These are phyloP conservation scores for Nemania abortiva DNA, from an alignment of 2,329 filamentous ascomycete species.

Conservation along the genomic window DNA sequence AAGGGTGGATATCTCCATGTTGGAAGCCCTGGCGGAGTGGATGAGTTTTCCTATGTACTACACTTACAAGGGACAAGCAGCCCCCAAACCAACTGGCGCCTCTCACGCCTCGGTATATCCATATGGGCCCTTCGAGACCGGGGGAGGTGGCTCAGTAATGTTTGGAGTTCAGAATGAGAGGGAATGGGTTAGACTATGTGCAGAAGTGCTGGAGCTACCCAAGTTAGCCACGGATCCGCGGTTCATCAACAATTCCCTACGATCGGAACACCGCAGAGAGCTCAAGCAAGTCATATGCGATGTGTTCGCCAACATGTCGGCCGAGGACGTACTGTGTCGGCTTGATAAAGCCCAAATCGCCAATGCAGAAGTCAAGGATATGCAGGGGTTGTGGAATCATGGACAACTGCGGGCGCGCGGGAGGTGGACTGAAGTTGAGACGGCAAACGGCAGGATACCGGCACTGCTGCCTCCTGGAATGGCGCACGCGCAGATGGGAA, in stretches of 20 bases:
- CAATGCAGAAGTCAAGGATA: slow-evolving; percentile 67
- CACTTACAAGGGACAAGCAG: slow-evolving; percentile 58
- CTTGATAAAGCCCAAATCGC: slow-evolving; percentile 64
- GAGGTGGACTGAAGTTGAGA: slow-evolving; percentile 64
- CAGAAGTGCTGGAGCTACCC: slow-evolving; percentile 58
- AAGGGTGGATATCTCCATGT: slow-evolving; percentile 67
- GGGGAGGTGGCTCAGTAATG: slow-evolving; percentile 63
- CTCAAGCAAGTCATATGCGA: slow-evolving; percentile 60
- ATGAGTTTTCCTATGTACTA: slow-evolving; percentile 70
- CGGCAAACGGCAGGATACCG: slow-evolving; percentile 59
- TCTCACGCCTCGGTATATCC: slow-evolving; percentile 68
- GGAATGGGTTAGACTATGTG: slow-evolving; percentile 65
- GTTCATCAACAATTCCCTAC: slow-evolving; percentile 61
- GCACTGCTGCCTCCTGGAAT: slow-evolving; percentile 64
- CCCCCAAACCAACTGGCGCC: slow-evolving; percentile 61
- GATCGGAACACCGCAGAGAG: slow-evolving; percentile 60
- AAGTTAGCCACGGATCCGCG: slow-evolving; percentile 59
- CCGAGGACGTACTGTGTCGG: slow-evolving; percentile 56
- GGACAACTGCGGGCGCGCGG: slow-evolving; percentile 63
- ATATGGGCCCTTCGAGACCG: slow-evolving; percentile 66
- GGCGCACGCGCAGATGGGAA: slow-evolving; percentile 54
- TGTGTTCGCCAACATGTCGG: slow-evolving; percentile 55
- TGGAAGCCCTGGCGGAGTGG: slow-evolving; percentile 70
- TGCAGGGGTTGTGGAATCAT: slow-evolving; percentile 67
- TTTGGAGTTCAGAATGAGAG: slow-evolving; percentile 69